Evolutionary conservation across 345 rosid genomes (phyloP).

Genomic region (Acer yangbiense): DNA sequence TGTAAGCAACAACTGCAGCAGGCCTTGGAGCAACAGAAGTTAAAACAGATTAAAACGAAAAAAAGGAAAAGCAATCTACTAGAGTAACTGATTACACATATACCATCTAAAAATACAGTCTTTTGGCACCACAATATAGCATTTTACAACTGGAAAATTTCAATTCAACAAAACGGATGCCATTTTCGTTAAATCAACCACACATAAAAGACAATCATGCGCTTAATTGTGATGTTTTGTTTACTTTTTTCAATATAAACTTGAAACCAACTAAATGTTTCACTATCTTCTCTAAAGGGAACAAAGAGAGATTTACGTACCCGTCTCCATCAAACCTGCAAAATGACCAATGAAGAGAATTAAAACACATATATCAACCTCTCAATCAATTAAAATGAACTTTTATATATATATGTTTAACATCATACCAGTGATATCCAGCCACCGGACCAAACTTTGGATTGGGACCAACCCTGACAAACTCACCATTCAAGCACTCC

Average conservation of each 20-base stretch:
- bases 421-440: constrained; percentile 83
- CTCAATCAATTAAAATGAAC: background rate
- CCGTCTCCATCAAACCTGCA: constrained; percentile 99
- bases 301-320: constrained; percentile 43
- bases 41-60: too few species aligned
- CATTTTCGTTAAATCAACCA: background rate
- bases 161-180: background rate
- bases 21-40: background rate
- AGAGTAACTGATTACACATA: too few species aligned
- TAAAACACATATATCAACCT: background rate
- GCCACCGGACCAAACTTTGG: constrained; percentile 91
- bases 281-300: background rate
- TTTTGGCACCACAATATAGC: background rate
- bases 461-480: constrained; percentile 96
- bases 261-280: background rate
- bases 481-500: constrained; percentile 95
- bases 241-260: background rate
- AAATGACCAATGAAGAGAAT: constrained; percentile 11
- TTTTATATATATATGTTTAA: too few species aligned
- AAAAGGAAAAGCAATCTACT: too few species aligned
- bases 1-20: background rate
- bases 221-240: too few species aligned
- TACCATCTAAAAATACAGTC: too few species aligned
- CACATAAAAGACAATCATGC: background rate
- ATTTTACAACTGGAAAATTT: background rate